Evolutionary conservation across 2,329 filamentous ascomycete genomes (phyloP), one percentile per base, ranked within the genome.

Genomic region (Zymoseptoria passerinii): DNA sequence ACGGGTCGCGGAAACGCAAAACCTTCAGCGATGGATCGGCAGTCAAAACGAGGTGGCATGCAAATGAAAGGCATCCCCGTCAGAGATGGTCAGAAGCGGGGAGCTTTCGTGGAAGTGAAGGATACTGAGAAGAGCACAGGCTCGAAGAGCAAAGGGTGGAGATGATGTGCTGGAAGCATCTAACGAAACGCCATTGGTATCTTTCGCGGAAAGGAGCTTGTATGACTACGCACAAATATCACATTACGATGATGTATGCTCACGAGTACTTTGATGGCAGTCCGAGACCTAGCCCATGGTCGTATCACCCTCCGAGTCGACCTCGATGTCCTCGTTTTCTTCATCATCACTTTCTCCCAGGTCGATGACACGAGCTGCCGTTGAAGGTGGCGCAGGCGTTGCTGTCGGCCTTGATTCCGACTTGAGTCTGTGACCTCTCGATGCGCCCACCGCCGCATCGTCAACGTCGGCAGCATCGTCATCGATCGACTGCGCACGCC

Each of bases 1-100:
- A 78, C 77, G 1, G 75, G 75, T 19, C 74, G 75, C 52, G 67
- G 68, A 54, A 67, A 68, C 52, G 58, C 58, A 8, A 19, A 53
- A 19, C 55, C 56, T 18, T 44, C 52, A 49, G 50, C 23, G 23
- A 53, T 44, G 44, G 56, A 61, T 28, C 44, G 65, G 44, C 61
- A 62, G 51, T 62, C 62, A 7, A 65, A 63, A 35, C 59, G 67
- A 16, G 61, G 57, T 9, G 67, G 65, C 1, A 48, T 67, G 10
- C 63, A 65, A n/a, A 61, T 67, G 60, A 58, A 50, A n/a, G 52
- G 51, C 28, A 56, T 57, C 18, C 58, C 58, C 20, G 54, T 53
- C n/a, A 54, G 55, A 52, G 57, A 54, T 16, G 62, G 61, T 13
- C 66, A 66, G n/a, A 69, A 68, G 61, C 57, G 66, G 18, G 67